Conservation (phyloP, 2,329 filamentous ascomycete genomes). For the Cephalotrichum gorgonifer region DNA sequence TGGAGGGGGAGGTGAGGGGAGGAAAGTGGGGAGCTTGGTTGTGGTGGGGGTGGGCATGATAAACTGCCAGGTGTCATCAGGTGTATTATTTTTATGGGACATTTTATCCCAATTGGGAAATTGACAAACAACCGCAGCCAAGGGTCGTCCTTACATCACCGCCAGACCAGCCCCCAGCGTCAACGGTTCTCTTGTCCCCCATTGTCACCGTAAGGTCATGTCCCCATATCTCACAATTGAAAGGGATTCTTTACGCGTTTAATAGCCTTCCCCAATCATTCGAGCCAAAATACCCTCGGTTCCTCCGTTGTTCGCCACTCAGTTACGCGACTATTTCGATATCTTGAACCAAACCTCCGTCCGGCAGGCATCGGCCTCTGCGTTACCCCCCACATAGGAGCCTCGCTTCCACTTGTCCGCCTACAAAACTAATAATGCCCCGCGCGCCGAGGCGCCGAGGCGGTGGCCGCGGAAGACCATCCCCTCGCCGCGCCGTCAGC, state of each 20-base stretch:
- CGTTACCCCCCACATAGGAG: not conserved
- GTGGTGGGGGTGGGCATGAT: not conserved
- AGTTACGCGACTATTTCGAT: not conserved
- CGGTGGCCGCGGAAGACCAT: not conserved
- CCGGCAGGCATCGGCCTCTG: too few species aligned
- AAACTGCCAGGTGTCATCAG: not conserved
- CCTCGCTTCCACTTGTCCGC: not conserved
- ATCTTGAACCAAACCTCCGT: not conserved
- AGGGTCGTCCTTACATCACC: not conserved
- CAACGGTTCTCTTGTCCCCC: not conserved
- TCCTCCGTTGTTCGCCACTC: not conserved
- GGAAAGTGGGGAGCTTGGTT: not conserved
- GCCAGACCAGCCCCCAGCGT: not conserved
- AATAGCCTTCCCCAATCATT: too few species aligned
- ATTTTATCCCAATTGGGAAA: not conserved
- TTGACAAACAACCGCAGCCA: constrained; percentile 1
- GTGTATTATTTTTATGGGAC: not conserved
- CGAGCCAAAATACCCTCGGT: too few species aligned
- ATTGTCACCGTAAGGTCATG: too few species aligned
- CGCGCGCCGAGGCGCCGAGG: not conserved
- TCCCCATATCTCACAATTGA: too few species aligned
- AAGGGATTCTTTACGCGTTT: too few species aligned
- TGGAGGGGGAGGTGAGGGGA: not conserved
- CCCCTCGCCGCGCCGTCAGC: constrained; percentile 5
- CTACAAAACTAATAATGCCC: not conserved